Base-by-base conservation (phyloP, 163 green algal species). In the Scenedesmus sp. region DNA sequence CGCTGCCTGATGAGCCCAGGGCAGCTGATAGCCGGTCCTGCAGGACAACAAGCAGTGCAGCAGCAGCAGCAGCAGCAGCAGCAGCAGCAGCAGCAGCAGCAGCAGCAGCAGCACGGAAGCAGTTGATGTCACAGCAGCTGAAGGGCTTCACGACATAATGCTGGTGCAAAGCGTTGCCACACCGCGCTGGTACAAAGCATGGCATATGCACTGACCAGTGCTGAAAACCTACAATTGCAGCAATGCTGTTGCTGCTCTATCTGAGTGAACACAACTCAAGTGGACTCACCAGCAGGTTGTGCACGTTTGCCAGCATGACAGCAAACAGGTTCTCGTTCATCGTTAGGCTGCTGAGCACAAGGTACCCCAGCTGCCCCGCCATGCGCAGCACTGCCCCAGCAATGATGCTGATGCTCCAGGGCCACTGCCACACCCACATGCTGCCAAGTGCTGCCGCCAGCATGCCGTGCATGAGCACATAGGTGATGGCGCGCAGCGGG, bases 261-360 rank as follows among this genome's bases (percentile, higher is more conserved):
- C 26, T 26, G 26, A 26, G 26, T 26, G 26, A 76, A 34, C 15
- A 34, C 26, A 26, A 34, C 66, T 3, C 4, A 23, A 23, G 8
- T 46, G 9, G 2, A 85, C 94, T 73, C 88, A 98, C 96, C 94
- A 98, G 94, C 90, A 98, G 91, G 54, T 94, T 91, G 89, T 97
- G 95, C 0, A 97, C 91, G 86, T 97, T 98, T 62, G 66, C 94
- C 23, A 98, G 86, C 89, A 98, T 91, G 12, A 98, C 86, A 18
- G 90, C 87, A 62, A 96, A 96, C 87, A 98, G 91, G 95, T 98
- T 97, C 77, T 98, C 97, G 85, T 97, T 97, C 86, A 97, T 96
- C 15, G 95, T 96, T 70, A 95, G 94, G 56, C 91, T 96, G 20
- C 94, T 94, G 18, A 98, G 86, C n/a, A 93, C 82, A 15, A 98